phyloP scores from a whole-genome alignment of 1,284 basidiomycete species.

The Hymenochaete sp. region DNA sequence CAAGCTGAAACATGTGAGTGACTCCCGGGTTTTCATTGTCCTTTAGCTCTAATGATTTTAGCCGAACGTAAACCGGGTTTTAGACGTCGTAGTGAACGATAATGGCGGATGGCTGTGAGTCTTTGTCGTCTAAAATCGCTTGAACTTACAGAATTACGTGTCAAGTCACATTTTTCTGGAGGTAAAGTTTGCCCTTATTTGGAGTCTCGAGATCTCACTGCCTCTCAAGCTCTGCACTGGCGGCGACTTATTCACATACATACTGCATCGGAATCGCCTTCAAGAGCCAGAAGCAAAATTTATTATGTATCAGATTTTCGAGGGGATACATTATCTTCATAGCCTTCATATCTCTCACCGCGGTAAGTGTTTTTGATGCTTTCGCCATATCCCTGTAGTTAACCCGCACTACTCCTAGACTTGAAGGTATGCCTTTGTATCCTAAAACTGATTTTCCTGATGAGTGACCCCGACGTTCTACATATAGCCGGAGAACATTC shows the following conservation, averaged over 20 bases:
- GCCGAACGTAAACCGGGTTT: constrained; percentile 77
- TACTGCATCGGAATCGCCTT: constrained; percentile 52
- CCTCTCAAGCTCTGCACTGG: constrained; percentile 64
- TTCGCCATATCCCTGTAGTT: neutral
- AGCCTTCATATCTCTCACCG: constrained; percentile 69
- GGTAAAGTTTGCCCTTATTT: neutral
- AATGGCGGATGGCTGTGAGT: constrained; percentile 44
- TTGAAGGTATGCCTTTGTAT: constrained; percentile 47
- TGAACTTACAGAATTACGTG: neutral
- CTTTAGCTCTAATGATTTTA: constrained; percentile 23
- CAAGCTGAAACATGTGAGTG: constrained; percentile 56
- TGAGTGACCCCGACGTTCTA: constrained; percentile 1
- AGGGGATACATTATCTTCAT: constrained; percentile 69
- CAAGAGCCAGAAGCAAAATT: constrained; percentile 78
- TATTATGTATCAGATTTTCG: constrained; percentile 71
- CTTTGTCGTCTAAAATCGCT: neutral
- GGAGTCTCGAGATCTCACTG: constrained; percentile 24
- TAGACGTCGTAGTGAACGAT: constrained; percentile 56
- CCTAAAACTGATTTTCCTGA: neutral
- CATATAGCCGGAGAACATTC: constrained; percentile 73
- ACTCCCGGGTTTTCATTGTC: constrained; percentile 5
- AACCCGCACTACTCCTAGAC: constrained; percentile 36
- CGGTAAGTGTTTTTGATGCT: constrained; percentile 35
- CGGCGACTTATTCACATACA: constrained; percentile 73
- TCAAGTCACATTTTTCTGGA: constrained; percentile 53